phyloP scores from a whole-genome alignment of 2,329 filamentous ascomycete species.

The Cytospora schulzeri region DNA sequence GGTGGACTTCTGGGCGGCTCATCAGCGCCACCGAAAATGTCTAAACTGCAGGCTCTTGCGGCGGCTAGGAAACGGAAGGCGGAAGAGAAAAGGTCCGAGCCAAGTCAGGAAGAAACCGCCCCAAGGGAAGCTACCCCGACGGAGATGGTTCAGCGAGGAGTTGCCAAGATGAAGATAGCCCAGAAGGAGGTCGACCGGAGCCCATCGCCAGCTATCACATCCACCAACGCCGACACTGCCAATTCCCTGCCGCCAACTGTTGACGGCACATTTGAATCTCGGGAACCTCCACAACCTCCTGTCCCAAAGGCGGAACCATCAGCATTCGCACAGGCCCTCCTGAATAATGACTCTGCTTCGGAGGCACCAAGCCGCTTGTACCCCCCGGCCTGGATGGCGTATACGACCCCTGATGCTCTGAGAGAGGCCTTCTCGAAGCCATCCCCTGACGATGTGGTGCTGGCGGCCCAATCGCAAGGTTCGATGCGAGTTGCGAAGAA shows the following conservation, averaged over 20 bases:
- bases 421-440: conserved; percentile 75
- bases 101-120: background rate
- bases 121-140: conserved; percentile 4
- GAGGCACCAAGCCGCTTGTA: conserved; percentile 35
- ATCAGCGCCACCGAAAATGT: conserved; percentile 68
- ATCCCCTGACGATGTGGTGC: conserved; percentile 88
- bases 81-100: conserved; percentile 55
- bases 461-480: conserved; percentile 88
- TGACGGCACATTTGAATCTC: conserved; percentile 10
- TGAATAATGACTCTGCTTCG: conserved; percentile 42
- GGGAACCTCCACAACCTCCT: background rate
- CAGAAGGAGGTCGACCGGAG: background rate
- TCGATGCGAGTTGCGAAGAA: conserved; percentile 58
- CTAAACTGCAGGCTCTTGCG: conserved; percentile 88
- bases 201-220: background rate
- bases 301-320: conserved; percentile 45
- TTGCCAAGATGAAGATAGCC: background rate
- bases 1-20: conserved; percentile 79
- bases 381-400: conserved; percentile 53
- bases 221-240: background rate
- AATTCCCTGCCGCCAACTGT: background rate
- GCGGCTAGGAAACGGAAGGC: conserved; percentile 84
- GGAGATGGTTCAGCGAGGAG: background rate
- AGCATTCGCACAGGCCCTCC: conserved; percentile 57
- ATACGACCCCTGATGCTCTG: conserved; percentile 46